These are phyloP conservation scores for Hyphopichia fennica DNA, from an alignment of 1,139 yeast genomes.

Conservation along the genomic window DNA sequence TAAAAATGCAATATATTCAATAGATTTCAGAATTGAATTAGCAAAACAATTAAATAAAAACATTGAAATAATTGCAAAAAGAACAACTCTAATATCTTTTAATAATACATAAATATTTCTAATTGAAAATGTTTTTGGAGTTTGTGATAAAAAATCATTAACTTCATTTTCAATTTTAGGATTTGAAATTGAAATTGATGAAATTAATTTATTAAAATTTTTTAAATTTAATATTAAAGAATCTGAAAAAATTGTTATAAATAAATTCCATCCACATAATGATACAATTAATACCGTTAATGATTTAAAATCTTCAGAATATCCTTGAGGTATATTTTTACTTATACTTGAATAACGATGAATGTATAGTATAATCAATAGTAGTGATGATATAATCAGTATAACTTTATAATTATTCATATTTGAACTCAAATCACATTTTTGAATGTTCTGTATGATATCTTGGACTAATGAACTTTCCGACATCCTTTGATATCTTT, in stretches of 20 bases:
- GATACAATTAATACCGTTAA: conserved; percentile 6
- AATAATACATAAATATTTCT: conserved; percentile 7
- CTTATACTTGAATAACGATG: conserved; percentile 6
- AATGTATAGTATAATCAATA: conserved; percentile 5
- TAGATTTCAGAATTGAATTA: conserved; percentile 12
- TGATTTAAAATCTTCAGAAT: conserved; percentile 8
- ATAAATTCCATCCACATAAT: conserved; percentile 13
- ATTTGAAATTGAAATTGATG: neutral
- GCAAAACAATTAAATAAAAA: conserved; percentile 12
- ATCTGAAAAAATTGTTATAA: conserved; percentile 2
- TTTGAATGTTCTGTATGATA: neutral
- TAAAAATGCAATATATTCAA: conserved; percentile 17
- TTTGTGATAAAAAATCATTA: neutral
- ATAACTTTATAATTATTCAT: conserved; percentile 2
- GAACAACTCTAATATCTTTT: conserved; percentile 14
- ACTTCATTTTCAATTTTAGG: conserved; percentile 3
- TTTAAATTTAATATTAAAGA: neutral
- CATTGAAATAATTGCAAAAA: conserved; percentile 12
- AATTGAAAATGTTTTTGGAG: conserved; percentile 2
- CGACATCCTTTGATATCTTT: neutral
- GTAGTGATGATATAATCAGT: conserved; percentile 3
- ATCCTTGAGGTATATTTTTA: conserved; percentile 5
- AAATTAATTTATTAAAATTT: neutral
- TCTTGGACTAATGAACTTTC: neutral
- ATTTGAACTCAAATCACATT: neutral